Evolutionary conservation across 2,329 filamentous ascomycete genomes (phyloP).

Genomic region (Aspergillus ochraceoroseus): DNA sequence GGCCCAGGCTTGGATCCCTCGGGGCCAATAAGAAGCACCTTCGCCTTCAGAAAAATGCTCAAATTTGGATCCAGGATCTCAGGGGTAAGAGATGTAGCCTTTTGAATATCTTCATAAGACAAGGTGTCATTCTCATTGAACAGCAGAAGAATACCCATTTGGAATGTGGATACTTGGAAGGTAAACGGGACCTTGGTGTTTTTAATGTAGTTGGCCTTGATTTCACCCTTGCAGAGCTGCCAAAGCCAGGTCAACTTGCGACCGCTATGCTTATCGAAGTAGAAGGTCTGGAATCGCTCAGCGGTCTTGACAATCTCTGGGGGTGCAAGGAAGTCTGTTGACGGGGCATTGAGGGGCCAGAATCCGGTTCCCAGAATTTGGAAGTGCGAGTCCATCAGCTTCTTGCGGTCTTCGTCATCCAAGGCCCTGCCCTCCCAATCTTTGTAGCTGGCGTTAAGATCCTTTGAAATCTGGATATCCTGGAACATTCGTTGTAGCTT

Average conservation of each 20-base stretch:
- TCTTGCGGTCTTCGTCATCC: slow-evolving; percentile 61
- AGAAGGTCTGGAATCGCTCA: slow-evolving; percentile 84
- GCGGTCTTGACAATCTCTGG: slow-evolving; percentile 79
- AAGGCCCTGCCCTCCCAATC: slow-evolving; percentile 67
- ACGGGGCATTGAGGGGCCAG: slow-evolving; percentile 86
- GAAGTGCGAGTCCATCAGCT: slow-evolving; percentile 76
- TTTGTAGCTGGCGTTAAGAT: slow-evolving; percentile 84
- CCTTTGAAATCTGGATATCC: slow-evolving; percentile 98
- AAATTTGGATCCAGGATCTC: slow-evolving; percentile 85
- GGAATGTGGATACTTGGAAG: slow-evolving; percentile 95
- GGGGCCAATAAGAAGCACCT: slow-evolving; percentile 69
- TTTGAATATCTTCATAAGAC: slow-evolving; percentile 80
- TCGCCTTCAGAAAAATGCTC: slow-evolving; percentile 84
- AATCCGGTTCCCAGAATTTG: slow-evolving; percentile 93
- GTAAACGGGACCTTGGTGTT: slow-evolving; percentile 86
- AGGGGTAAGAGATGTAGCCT: slow-evolving; percentile 69
- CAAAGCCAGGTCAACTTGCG: slow-evolving; percentile 97
- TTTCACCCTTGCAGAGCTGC: slow-evolving; percentile 96
- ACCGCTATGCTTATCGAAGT: slow-evolving; percentile 93
- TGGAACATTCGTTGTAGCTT: slow-evolving; percentile 99
- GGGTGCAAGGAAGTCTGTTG: slow-evolving; percentile 82
- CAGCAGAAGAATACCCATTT: slow-evolving; percentile 91
- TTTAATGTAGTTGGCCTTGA: slow-evolving; percentile 90
- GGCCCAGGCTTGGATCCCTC: slow-evolving; percentile 70
- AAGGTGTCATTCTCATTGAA: slow-evolving; percentile 90